Conservation (phyloP, 805 yeast genomes). For the Brettanomyces nanus region DNA sequence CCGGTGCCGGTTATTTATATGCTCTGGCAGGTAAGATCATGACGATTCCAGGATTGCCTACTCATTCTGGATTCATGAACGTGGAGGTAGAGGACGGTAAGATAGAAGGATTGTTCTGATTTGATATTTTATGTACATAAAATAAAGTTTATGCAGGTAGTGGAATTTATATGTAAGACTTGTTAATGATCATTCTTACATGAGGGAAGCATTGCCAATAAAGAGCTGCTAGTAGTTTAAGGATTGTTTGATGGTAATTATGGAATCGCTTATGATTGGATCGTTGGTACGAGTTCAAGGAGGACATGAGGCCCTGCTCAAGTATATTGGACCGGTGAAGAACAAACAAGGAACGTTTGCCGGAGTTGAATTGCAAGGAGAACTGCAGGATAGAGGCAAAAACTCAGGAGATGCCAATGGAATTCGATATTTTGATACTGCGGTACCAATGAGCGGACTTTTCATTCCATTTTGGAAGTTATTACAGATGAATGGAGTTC, state of each 20-base stretch:
- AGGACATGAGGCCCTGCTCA: conserved; percentile 50
- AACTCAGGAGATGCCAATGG: conserved; percentile 83
- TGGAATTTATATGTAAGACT: no score
- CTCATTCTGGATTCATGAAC: conserved; percentile 81
- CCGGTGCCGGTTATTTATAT: conserved; percentile 82
- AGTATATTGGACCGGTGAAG: conserved; percentile 65
- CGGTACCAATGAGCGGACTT: conserved; percentile 59
- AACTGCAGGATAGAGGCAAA: conserved; percentile 58
- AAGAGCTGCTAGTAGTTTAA: no score
- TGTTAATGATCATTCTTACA: no score
- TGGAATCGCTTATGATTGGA: not conserved
- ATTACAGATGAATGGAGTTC: conserved; percentile 13
- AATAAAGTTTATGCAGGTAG: not conserved
- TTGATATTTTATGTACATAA: no score
- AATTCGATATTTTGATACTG: conserved; percentile 55
- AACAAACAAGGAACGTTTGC: conserved; percentile 73
- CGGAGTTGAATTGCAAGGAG: conserved; percentile 79
- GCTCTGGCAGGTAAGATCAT: conserved; percentile 82
- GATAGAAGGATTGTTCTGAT: conserved; percentile 68
- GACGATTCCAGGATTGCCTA: conserved; percentile 81
- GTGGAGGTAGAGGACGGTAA: conserved; percentile 78
- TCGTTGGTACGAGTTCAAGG: not conserved
- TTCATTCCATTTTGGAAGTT: conserved; percentile 54
- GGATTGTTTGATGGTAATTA: no score
- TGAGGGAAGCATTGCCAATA: no score